Evolutionary conservation across 2,329 filamentous ascomycete species (phyloP), one percentile per base, ranked within the genome.

Genomic region (Colletotrichum chrysophilum): DNA sequence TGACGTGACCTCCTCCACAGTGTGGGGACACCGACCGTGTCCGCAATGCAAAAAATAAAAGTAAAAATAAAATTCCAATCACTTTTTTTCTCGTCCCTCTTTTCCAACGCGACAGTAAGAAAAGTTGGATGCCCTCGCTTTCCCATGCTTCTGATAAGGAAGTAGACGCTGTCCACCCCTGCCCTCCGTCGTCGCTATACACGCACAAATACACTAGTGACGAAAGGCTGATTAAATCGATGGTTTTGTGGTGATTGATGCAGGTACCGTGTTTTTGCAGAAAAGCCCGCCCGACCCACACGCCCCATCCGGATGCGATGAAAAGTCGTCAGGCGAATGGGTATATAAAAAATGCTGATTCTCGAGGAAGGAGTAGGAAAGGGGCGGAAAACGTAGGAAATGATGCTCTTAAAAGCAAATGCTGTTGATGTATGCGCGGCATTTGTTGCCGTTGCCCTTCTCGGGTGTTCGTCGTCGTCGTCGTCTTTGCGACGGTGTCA

Each of bases 51-150:
- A 67, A 34, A 66, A 21, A 21, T 12, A 52, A 36, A 36, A 36
- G 7, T 58, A 62, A 24, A 24, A 18, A 32, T 12, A 12, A n/a
- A 32, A 21, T 16, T 56, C n/a, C 34, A 3, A 38, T 43, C 48
- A 43, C 69, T 60, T 56, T 64, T 56, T 74, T 43, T 56, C 36
- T n/a, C n/a, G 18, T n/a, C 21, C 30, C 69, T 73, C 24, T 21
- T 75, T 75, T 72, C 62, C 73, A 72, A 75, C 32, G n/a, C 16
- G 32, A 12, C 18, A 30, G 32, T 16, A 38, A 55, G 14, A 58
- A 43, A 68, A n/a, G n/a, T 21, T 28, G 55, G 32, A 75, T 75
- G 64, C 48, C 64, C 73, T 75, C 73, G 70, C 73, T 73, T 67
- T 55, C 64, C 58, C 52, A 75, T 75, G 73, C 70, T 48, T 48